Conservation (phyloP, 148 eudicot genomes). For the Suaeda aralocaspica region DNA sequence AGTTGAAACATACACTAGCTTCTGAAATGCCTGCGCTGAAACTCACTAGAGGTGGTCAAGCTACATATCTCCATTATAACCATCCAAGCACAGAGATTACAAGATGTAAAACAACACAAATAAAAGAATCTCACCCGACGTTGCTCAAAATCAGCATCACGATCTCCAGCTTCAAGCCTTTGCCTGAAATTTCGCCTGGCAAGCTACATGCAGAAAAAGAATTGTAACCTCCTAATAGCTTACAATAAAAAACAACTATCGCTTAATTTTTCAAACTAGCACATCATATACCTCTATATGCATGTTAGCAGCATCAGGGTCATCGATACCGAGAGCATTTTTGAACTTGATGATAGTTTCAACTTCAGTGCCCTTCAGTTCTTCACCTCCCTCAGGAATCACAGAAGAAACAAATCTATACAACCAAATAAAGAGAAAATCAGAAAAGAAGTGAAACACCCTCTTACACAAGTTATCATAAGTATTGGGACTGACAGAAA, state of each 20-base stretch:
- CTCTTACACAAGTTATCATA: not conserved
- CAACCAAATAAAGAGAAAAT: constrained; percentile 1
- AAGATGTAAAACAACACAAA: constrained; percentile 5
- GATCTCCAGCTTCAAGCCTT: constrained; percentile 98
- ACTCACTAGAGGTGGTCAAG: constrained; percentile 51
- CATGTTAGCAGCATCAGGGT: constrained; percentile 97
- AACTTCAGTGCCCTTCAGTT: constrained; percentile 86
- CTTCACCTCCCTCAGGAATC: constrained; percentile 71
- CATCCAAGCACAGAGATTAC: not conserved
- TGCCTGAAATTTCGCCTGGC: constrained; percentile 81
- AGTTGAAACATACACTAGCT: constrained; percentile 89
- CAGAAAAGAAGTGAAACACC: not conserved
- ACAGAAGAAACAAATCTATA: constrained; percentile 69
- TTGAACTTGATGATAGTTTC: constrained; percentile 68
- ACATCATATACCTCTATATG: constrained; percentile 73
- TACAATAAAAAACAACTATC: not conserved
- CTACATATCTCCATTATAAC: constrained; percentile 23
- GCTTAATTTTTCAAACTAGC: not conserved
- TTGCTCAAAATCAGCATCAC: constrained; percentile 72
- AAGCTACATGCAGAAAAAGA: constrained; percentile 44
- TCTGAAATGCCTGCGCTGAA: constrained; percentile 98
- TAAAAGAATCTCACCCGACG: constrained; percentile 64
- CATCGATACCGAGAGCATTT: constrained; percentile 83
- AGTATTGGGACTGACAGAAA: not conserved
- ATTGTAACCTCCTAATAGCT: not conserved